These are phyloP conservation scores for Aegilops bicornis DNA, from an alignment of 176 grass and related monocot species.

Conservation along the genomic window DNA sequence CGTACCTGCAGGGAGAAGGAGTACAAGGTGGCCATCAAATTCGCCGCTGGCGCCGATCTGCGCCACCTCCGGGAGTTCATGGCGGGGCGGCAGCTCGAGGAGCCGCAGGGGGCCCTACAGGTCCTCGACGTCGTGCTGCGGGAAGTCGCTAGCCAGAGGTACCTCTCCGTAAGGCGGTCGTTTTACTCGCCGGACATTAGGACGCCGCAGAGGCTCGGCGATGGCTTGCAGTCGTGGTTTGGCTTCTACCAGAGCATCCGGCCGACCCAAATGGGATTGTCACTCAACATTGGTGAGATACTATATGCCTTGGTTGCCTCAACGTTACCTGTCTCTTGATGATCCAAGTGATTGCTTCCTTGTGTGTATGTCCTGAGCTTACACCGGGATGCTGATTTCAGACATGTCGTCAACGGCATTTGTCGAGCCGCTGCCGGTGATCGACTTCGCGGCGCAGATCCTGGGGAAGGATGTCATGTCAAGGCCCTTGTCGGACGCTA, in stretches of 20 bases:
- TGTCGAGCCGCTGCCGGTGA: background rate
- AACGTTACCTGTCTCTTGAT: slow-evolving; percentile 24
- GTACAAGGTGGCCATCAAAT: slow-evolving; percentile 87
- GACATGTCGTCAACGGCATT: slow-evolving; percentile 10
- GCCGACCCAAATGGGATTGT: background rate
- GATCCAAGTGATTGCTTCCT: background rate
- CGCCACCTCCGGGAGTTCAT: slow-evolving; percentile 88
- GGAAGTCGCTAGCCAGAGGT: slow-evolving; percentile 79
- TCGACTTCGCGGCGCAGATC: background rate
- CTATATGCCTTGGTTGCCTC: background rate
- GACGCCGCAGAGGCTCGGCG: background rate
- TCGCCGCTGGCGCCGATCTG: slow-evolving; percentile 80
- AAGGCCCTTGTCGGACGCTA: background rate
- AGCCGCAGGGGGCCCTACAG: slow-evolving; percentile 80
- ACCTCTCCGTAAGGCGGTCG: background rate
- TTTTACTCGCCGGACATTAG: background rate
- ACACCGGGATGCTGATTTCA: background rate
- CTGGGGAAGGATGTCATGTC: slow-evolving; percentile 14
- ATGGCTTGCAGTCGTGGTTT: background rate
- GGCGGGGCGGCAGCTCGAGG: slow-evolving; percentile 72
- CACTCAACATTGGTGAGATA: slow-evolving; percentile 19
- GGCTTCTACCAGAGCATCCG: slow-evolving; percentile 20
- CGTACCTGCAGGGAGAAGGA: slow-evolving; percentile 73
- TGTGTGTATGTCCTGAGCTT: background rate
- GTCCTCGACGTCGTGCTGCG: slow-evolving; percentile 92